A percentile compares a stretch with the other conserved stretches of the same genome.
phyloP scores from a whole-genome alignment of 2,329 filamentous ascomycete species.

The Colletotrichum lini region DNA sequence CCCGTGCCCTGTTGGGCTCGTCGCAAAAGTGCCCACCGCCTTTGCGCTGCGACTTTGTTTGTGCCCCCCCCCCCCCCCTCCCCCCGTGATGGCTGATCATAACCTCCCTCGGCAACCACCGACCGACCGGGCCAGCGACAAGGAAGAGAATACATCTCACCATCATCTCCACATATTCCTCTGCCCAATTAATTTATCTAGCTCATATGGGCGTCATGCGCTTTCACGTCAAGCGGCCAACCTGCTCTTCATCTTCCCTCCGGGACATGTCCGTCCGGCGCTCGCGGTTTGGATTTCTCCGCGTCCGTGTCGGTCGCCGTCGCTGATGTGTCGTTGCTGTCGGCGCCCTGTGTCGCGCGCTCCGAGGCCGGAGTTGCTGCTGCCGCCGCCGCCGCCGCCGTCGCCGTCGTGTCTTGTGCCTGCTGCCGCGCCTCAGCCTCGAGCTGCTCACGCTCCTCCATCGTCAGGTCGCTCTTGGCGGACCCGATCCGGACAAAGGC shows the following conservation, averaged over 20 bases:
- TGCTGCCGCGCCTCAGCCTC: slow-evolving; percentile 27
- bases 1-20: not conserved
- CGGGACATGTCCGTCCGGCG: slow-evolving; percentile 17
- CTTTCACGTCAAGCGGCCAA: not conserved
- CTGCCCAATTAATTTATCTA: not conserved
- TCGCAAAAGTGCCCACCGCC: not conserved
- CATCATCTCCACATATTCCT: not conserved
- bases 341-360: not conserved
- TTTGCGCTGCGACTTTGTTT: not conserved
- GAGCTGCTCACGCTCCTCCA: slow-evolving; percentile 44
- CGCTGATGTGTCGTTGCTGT: slow-evolving; percentile 5
- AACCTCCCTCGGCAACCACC: not conserved
- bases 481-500: slow-evolving; percentile 61
- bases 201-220: not conserved
- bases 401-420: too few species aligned
- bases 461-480: slow-evolving; percentile 44
- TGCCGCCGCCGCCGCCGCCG: too few species aligned
- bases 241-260: not conserved
- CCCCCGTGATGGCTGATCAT: slow-evolving; percentile 9
- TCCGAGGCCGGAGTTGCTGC: not conserved
- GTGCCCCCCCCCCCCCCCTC: too few species aligned
- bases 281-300: slow-evolving; percentile 16
- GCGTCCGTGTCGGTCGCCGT: slow-evolving; percentile 29
- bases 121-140: not conserved
- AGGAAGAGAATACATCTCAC: not conserved